phyloP scores from a whole-genome alignment of 345 rosid species.

The Anacardium occidentale region DNA sequence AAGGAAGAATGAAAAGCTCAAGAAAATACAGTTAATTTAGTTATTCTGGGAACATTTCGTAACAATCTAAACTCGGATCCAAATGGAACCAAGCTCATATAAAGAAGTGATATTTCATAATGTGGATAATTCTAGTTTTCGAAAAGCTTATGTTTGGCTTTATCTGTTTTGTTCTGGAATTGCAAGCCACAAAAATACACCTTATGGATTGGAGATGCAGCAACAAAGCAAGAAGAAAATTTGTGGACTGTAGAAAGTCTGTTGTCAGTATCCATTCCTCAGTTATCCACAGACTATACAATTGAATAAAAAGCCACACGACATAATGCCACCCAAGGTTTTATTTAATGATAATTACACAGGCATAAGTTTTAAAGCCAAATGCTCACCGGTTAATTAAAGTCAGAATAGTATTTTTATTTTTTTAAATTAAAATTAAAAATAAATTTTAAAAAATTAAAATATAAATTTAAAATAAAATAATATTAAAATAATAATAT shows the following conservation, averaged over 20 bases:
- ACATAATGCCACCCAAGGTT: no score
- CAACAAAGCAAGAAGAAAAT: background rate
- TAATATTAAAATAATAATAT: no score
- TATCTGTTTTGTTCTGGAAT: background rate
- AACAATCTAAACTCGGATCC: background rate
- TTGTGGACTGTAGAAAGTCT: background rate
- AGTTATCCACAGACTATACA: background rate
- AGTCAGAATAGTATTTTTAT: no score
- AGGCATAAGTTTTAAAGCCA: no score
- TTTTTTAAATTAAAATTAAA: no score
- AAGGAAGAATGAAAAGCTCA: background rate
- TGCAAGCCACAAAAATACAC: conserved; percentile 4
- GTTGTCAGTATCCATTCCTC: background rate
- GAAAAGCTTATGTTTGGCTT: conserved; percentile 16
- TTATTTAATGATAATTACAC: no score
- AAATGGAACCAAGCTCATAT: background rate
- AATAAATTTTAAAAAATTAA: no score
- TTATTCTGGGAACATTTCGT: conserved; percentile 1
- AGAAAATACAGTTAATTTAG: background rate
- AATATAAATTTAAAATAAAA: no score
- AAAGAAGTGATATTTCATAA: background rate
- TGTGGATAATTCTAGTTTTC: background rate
- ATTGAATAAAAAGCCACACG: no score
- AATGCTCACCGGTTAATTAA: no score
- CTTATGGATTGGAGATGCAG: background rate